Evolutionary conservation across 1,139 yeast genomes (phyloP).

Genomic region (Pichia sp.): DNA sequence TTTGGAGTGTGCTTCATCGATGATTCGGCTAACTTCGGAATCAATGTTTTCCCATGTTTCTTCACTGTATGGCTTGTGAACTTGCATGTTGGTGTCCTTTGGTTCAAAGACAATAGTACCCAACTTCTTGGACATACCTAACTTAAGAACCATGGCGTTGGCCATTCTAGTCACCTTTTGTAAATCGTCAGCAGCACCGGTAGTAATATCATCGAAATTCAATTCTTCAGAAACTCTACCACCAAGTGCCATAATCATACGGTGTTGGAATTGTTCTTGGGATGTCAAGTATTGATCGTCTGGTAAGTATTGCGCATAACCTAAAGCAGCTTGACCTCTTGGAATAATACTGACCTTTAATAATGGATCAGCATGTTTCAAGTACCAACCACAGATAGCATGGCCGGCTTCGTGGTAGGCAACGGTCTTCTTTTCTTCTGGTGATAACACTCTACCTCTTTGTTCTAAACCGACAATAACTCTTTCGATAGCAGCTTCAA

Average conservation of each 20-base stretch:
- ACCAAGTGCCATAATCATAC: conserved; percentile 81
- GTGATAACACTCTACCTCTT: conserved; percentile 65
- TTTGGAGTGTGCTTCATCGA: conserved; percentile 49
- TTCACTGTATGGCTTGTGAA: conserved; percentile 59
- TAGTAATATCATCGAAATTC: conserved; percentile 73
- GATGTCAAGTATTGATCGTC: conserved; percentile 70
- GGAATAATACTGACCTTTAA: conserved; percentile 97
- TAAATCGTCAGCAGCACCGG: conserved; percentile 82
- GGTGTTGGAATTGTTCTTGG: conserved; percentile 63
- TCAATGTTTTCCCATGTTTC: conserved; percentile 67
- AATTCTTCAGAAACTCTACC: conserved; percentile 80
- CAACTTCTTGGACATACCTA: conserved; percentile 72
- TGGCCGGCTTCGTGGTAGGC: conserved; percentile 96
- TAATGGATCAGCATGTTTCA: conserved; percentile 86
- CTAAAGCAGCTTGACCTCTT: conserved; percentile 81
- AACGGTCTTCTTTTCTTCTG: conserved; percentile 70
- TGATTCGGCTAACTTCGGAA: conserved; percentile 60
- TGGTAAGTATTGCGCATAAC: conserved; percentile 81
- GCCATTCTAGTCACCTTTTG: conserved; percentile 79
- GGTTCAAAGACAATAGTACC: conserved; percentile 40
- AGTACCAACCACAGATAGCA: conserved; percentile 94
- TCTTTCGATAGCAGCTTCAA: conserved; percentile 79
- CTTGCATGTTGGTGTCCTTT: conserved; percentile 27
- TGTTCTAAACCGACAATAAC: conserved; percentile 81
- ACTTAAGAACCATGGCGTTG: conserved; percentile 69